A percentile compares a stretch with the other conserved stretches of the same genome.
These are phyloP conservation scores for Monosporascus sp. DNA, from an alignment of 2,329 filamentous ascomycete species.

Conservation along the genomic window DNA sequence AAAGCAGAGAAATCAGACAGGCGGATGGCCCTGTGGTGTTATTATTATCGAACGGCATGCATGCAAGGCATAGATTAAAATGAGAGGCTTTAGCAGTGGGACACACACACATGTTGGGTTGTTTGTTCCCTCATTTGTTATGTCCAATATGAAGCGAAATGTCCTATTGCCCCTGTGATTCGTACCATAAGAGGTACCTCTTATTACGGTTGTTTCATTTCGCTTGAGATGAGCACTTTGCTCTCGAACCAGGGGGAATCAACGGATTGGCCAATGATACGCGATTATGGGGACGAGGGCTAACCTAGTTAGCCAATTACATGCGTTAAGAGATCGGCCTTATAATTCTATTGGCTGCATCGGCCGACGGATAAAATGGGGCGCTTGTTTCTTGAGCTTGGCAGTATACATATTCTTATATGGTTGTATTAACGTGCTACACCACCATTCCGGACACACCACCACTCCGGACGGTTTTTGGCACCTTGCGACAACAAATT, in stretches of 20 bases:
- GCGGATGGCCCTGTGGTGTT: background rate
- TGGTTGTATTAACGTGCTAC: too few species aligned
- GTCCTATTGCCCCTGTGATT: background rate
- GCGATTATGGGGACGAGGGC: background rate
- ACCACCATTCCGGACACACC: too few species aligned
- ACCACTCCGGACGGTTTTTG: too few species aligned
- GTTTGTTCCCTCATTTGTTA: slow-evolving; percentile 7
- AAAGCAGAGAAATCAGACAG: background rate
- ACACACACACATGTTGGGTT: background rate
- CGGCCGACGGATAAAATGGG: background rate
- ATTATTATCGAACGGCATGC: background rate
- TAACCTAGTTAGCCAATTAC: background rate
- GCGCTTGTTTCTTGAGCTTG: background rate
- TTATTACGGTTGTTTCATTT: slow-evolving; percentile 17
- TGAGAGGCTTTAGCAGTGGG: background rate
- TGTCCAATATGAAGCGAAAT: background rate
- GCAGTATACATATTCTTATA: background rate
- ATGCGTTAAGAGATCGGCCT: slow-evolving; percentile 4
- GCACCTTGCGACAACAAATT: too few species aligned
- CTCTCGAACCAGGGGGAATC: slow-evolving; percentile 14
- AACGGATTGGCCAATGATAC: slow-evolving; percentile 17
- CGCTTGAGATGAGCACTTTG: slow-evolving; percentile 21
- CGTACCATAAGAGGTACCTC: background rate
- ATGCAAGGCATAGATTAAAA: background rate
- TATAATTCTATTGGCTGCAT: slow-evolving; percentile 8